phyloP scores from a whole-genome alignment of 163 green algal species.

The Chlamydomonas reinhardtii region DNA sequence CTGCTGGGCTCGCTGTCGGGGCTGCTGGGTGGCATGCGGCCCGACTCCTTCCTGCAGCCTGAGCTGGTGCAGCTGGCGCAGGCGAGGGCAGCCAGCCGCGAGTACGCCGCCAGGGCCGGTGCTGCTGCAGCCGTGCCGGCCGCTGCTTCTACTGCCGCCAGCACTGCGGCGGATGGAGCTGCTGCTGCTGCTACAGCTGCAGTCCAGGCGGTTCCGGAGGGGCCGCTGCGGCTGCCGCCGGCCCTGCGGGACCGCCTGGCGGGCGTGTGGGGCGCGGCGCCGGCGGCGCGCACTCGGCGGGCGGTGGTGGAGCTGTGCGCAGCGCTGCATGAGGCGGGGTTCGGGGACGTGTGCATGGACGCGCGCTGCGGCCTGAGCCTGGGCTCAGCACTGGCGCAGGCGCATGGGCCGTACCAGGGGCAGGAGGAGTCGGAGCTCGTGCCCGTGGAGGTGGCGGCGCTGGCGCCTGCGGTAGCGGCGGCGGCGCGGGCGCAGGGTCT shows the following conservation, averaged over 20 bases:
- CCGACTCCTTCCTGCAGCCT: slow-evolving; percentile 17
- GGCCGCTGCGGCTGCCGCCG: slow-evolving; percentile 21
- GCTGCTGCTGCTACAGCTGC: neutral
- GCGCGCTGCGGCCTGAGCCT: neutral
- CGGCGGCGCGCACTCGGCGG: neutral
- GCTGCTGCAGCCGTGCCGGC: neutral
- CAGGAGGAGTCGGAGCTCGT: slow-evolving; percentile 11
- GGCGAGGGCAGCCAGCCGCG: neutral
- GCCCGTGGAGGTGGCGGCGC: slow-evolving; percentile 26
- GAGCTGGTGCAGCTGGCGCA: slow-evolving; percentile 52
- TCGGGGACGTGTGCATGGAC: slow-evolving; percentile 8
- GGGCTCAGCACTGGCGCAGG: neutral
- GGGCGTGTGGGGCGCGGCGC: neutral
- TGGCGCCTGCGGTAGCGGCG: neutral
- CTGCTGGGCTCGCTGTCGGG: neutral
- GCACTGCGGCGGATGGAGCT: too few species aligned
- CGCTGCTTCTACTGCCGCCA: neutral
- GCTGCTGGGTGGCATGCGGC: neutral
- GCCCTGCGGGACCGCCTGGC: neutral
- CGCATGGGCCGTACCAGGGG: too few species aligned
- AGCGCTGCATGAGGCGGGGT: slow-evolving; percentile 38
- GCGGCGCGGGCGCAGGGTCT: neutral
- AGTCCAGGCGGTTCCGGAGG: neutral
- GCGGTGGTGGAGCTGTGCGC: slow-evolving; percentile 38
- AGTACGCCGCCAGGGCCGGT: neutral